Evolutionary conservation across 2,329 filamentous ascomycete species (phyloP).

Genomic region (Waltergamsia citrina): DNA sequence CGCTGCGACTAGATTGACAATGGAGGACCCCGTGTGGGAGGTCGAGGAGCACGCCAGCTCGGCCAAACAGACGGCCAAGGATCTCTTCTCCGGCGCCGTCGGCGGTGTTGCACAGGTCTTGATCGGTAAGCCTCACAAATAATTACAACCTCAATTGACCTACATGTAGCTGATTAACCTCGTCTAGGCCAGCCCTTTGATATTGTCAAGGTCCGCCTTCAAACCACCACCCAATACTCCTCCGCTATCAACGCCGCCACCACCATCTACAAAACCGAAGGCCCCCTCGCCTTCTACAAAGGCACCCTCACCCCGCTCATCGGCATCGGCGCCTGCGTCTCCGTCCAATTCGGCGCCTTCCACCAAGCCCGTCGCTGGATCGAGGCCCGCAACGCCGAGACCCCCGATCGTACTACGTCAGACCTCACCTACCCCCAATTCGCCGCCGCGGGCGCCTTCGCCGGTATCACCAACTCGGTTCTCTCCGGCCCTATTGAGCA

Average conservation of each 20-base stretch:
- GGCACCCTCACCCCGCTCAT: conserved; percentile 90
- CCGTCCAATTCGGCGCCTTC: conserved; percentile 97
- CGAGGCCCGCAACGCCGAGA: conserved; percentile 59
- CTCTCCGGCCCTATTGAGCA: conserved; percentile 93
- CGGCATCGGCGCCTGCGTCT: conserved; percentile 93
- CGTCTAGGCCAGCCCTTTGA: conserved; percentile 63
- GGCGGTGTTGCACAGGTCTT: conserved; percentile 92
- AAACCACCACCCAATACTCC: conserved; percentile 76
- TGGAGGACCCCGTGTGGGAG: conserved; percentile 26
- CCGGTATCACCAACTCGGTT: conserved; percentile 79
- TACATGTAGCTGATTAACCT: neutral
- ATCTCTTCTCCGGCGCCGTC: conserved; percentile 81
- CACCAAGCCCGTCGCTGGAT: conserved; percentile 82
- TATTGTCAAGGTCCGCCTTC: conserved; percentile 95
- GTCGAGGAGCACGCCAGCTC: conserved; percentile 22
- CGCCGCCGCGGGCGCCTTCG: conserved; percentile 84
- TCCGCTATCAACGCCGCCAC: conserved; percentile 72
- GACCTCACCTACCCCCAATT: conserved; percentile 75
- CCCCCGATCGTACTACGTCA: conserved; percentile 32
- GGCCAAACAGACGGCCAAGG: conserved; percentile 63
- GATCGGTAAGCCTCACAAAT: conserved; percentile 57
- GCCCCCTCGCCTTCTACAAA: conserved; percentile 92
- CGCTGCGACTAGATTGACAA: conserved; percentile 11
- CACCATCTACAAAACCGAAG: conserved; percentile 81
- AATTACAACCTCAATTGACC: neutral